Base-by-base conservation (phyloP, 2,329 filamentous ascomycete species). In the Paracoccidioides brasiliensis region DNA sequence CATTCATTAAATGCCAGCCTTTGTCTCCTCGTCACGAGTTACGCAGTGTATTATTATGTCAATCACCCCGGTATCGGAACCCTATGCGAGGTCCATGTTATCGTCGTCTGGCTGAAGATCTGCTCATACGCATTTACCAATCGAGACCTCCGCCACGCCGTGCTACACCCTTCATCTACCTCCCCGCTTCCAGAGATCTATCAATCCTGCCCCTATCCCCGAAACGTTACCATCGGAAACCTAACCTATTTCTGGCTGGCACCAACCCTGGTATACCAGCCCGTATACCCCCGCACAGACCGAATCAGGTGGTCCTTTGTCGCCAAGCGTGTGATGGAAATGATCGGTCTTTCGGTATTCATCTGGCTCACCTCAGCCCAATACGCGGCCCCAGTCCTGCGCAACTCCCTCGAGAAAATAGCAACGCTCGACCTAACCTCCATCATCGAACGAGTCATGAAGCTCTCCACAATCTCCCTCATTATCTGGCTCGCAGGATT, bases 401-500 rank as follows among this genome's bases (percentile, higher is more conserved):
- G 82, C 57, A 98, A 98, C 74, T 95, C 89, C 7, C 79, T 97
- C 5, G 84, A 89, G 64, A 93, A 90, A 69, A 88, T 98, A 61
- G 83, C 85, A 8, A 82, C 82, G 4, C 77, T 97, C 22, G 85
- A 96, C 64, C 69, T 95, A 46, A 76, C 85, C 10, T 86, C 87
- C 42, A 95, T 97, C 53, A 69, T 90, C 35, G 93, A 98, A 72
- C 83, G 93, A 14, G 76, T 96, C 30, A 84, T 98, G 77, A 98
- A 98, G 72, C 79, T 98, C 28, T 94, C 88, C 7, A 97, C 93
- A 15, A 95, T 98, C 59, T 94, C 88, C 15, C 80, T 97, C 35
- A 85, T 96, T 60, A 95, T 96, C 68, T 98, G 93, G 93, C 84
- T 98, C 0, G 90, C 90, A 0, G 91, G 93, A 5, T 98, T 98